Percentiles rank a stretch among this genome's conserved stretches.
Evolutionary conservation across 352 stramenopile genomes (phyloP).

Genomic region (Achlya hypogyna): DNA sequence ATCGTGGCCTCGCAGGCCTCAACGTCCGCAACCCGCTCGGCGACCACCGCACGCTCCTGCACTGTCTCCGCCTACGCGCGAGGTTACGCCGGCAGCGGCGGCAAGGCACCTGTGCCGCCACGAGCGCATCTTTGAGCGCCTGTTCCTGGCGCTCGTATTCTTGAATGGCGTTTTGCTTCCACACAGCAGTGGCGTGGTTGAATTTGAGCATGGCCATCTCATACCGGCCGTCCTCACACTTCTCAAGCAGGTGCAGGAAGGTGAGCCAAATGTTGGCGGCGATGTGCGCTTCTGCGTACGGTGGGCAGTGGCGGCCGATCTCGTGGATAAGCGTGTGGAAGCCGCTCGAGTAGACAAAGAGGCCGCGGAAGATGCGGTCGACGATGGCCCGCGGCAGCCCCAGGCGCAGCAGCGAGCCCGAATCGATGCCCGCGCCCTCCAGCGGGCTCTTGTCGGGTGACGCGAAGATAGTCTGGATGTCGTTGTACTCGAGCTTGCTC

Average conservation of each 20-base stretch:
- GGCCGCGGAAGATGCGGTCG: conserved; percentile 61
- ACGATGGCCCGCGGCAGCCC: conserved; percentile 72
- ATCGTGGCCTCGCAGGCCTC: not conserved
- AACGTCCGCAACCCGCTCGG: not conserved
- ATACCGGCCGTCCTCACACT: conserved; percentile 73
- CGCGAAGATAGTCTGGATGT: conserved; percentile 15
- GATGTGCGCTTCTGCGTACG: conserved; percentile 58
- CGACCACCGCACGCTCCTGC: not conserved
- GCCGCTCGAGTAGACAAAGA: conserved; percentile 79
- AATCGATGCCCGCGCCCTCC: conserved; percentile 56
- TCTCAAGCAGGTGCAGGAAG: conserved; percentile 64
- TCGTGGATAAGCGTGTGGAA: conserved; percentile 81
- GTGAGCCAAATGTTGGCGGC: conserved; percentile 71
- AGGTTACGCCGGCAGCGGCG: not conserved
- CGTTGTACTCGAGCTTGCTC: conserved; percentile 20
- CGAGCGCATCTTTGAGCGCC: conserved; percentile 28
- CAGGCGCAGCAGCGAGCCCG: conserved; percentile 53
- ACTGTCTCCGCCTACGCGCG: not conserved
- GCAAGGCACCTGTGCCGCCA: not conserved
- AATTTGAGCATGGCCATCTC: conserved; percentile 84
- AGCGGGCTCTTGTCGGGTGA: conserved; percentile 28
- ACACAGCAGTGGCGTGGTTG: conserved; percentile 52
- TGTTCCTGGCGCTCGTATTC: conserved; percentile 34
- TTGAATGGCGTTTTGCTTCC: conserved; percentile 43
- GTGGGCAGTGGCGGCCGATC: conserved; percentile 58